Evolutionary conservation across 2,329 filamentous ascomycete species (phyloP), one percentile per base, ranked within the genome.

Genomic region (Purpureocillium takamizusanense): DNA sequence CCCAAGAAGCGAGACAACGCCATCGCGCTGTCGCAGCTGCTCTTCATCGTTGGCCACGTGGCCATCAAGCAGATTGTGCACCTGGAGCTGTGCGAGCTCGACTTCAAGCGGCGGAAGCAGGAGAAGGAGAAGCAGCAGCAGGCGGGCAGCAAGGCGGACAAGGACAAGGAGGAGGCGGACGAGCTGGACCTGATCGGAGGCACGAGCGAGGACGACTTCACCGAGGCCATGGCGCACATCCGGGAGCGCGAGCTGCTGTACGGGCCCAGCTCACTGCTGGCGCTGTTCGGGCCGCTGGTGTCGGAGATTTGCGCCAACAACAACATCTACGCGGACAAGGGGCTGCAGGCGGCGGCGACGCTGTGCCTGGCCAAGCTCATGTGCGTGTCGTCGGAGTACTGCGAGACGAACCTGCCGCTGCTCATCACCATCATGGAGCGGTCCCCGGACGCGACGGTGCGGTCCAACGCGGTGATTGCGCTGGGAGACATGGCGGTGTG

Each of bases 41-140:
- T 98, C 0, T 97, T 97, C 56, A 83, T 95, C 28, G 90, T 97
- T 23, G 92, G 92, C 0, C 92, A 98, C 54, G 85, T 97, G 35
- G 92, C 92, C 12, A 92, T 98, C 56, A 98, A 98, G 65, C 94
- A 98, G 57, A 98, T 98, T 50, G 94, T 98, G 1, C 92, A 98
- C 57, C 76, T 98, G 10, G 92, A 98, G 53, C 72, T 97, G n/a
- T 95, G 89, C 57, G 92, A 98, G 56, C 78, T 92, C 36, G 92
- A 98, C 60, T 98, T 98, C 63, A 98, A 98, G 69, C 84, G 90
- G 38, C 78, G 90, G 48, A 98, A 98, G 69, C 83, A 86, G 31
- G 86, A 92, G 43, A 86, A 88, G 50, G 86, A 92, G 54, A 89
- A 87, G 21, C 21, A n/a, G n/a, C n/a, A n/a, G 66, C 72, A 62